Base-by-base conservation (phyloP, 2,329 filamentous ascomycete genomes). In the Coniochaeta sp. region DNA sequence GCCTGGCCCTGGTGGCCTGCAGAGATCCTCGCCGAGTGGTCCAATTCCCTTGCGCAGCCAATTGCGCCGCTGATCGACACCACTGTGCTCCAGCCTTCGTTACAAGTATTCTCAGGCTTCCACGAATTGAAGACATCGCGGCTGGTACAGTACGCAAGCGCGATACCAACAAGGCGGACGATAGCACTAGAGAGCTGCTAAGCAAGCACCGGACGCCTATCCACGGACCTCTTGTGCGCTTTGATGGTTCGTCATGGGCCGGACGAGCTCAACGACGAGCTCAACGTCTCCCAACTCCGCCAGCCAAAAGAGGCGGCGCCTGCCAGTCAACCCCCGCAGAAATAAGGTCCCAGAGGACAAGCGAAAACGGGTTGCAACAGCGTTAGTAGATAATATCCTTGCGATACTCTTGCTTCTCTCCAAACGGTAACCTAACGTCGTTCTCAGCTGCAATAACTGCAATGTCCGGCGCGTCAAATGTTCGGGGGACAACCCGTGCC, bases 381-480 rank as follows among this genome's bases (percentile, higher is more conserved):
- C 79, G 79, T 81, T 70, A 75, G 78, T 75, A 40, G 16, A 9
- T 28, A 28, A 28, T 17, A 26, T 17, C 52, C 44, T 31, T 50
- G 47, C 38, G 36, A 6, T 14, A 9, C 6, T 36, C 7, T 14
- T 40, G n/a, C n/a, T 17, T 40, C 17, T 40, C 3, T 17, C 38
- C 38, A 2, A 4, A 40, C 16, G 38, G 17, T 17, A 19, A 40
- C 16, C 38, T 40, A n/a, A 40, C 17, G 9, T 40, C 34, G 43
- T 19, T 50, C n/a, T 57, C 57, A 81, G 79, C 61, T 82, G 80
- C 72, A 82, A 82, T 65, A 76, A 71, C 67, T 82, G 80, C 71
- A 82, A 82, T 69, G 67, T 81, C 54, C 76, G 79, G 52, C 76
- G 80, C 61, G 77, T 81, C 67, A 81, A 79, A 64, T 82, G 80